phyloP scores from a whole-genome alignment of 2,329 filamentous ascomycete genomes.

The Xylariaceae sp. region DNA sequence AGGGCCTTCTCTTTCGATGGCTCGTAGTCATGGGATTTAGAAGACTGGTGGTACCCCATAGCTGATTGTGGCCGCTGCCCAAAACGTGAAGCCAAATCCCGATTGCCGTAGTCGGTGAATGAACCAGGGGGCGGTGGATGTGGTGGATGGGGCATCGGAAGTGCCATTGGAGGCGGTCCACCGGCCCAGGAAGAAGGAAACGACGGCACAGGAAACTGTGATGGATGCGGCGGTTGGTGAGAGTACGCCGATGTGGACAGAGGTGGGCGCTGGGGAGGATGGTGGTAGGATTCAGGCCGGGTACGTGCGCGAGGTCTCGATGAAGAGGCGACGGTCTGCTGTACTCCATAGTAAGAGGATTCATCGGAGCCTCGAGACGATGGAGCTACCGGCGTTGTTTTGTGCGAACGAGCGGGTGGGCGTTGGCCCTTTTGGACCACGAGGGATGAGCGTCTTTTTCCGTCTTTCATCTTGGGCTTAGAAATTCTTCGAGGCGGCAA shows the following conservation, averaged over 20 bases:
- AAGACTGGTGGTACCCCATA: slow-evolving; percentile 43
- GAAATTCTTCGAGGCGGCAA: slow-evolving; percentile 23
- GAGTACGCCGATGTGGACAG: slow-evolving; percentile 42
- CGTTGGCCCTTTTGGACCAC: slow-evolving; percentile 33
- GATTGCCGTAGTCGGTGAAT: slow-evolving; percentile 21
- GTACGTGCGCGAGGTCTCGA: slow-evolving; percentile 46
- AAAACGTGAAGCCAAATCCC: slow-evolving; percentile 34
- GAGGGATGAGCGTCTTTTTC: slow-evolving; percentile 31
- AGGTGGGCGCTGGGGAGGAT: slow-evolving; percentile 43
- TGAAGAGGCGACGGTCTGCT: slow-evolving; percentile 35
- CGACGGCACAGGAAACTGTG: slow-evolving; percentile 34
- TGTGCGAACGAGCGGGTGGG: slow-evolving; percentile 40
- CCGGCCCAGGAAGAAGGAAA: slow-evolving; percentile 26
- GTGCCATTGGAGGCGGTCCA: slow-evolving; percentile 18
- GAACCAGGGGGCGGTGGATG: slow-evolving; percentile 18
- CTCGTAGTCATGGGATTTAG: slow-evolving; percentile 47
- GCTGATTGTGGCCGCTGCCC: slow-evolving; percentile 41
- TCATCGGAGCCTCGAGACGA: slow-evolving; percentile 42
- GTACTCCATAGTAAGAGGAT: slow-evolving; percentile 44
- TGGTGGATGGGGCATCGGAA: slow-evolving; percentile 23
- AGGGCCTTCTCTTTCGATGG: slow-evolving; percentile 41
- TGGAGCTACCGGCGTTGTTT: slow-evolving; percentile 40
- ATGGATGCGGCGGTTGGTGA: slow-evolving; percentile 34
- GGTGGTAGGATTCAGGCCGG: slow-evolving; percentile 44
- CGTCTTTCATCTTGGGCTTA: slow-evolving; percentile 36